Percentiles rank a stretch among this genome's conserved stretches.
Conservation (phyloP, 2,329 filamentous ascomycete species). For the Beauveria varroae region DNA sequence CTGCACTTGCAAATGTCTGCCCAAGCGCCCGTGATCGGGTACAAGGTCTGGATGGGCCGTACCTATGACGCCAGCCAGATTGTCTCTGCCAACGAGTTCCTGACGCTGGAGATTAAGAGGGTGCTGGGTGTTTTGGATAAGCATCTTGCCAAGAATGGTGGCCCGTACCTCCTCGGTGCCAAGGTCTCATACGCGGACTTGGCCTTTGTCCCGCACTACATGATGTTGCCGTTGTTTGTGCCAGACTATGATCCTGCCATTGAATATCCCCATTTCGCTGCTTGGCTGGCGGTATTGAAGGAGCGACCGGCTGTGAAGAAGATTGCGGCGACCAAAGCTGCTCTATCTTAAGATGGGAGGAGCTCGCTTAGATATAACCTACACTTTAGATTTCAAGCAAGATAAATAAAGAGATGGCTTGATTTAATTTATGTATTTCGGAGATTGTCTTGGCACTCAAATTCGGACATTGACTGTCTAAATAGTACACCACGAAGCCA, state of each 20-base stretch:
- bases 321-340: neutral
- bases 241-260: neutral
- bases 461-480: too few relatives aligned
- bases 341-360: neutral
- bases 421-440: too few relatives aligned
- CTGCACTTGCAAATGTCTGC: constrained; percentile 17
- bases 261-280: constrained; percentile 12
- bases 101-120: constrained; percentile 22
- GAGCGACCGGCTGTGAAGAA: constrained; percentile 13
- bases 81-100: constrained; percentile 21
- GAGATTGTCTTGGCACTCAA: too few relatives aligned
- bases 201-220: constrained; percentile 17
- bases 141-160: constrained; percentile 16
- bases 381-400: too few relatives aligned
- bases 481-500: too few relatives aligned
- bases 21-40: constrained; percentile 26
- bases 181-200: constrained; percentile 20
- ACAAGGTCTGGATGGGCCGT: constrained; percentile 18
- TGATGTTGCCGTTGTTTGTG: neutral
- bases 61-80: constrained; percentile 19
- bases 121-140: constrained; percentile 21
- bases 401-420: too few relatives aligned
- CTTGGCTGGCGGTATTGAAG: constrained; percentile 8
- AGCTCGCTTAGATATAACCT: neutral
- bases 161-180: constrained; percentile 16